Percentiles rank a stretch among this genome's conserved stretches.
phyloP scores from a whole-genome alignment of 176 grass and related monocot species.

The Lolium multiflorum region DNA sequence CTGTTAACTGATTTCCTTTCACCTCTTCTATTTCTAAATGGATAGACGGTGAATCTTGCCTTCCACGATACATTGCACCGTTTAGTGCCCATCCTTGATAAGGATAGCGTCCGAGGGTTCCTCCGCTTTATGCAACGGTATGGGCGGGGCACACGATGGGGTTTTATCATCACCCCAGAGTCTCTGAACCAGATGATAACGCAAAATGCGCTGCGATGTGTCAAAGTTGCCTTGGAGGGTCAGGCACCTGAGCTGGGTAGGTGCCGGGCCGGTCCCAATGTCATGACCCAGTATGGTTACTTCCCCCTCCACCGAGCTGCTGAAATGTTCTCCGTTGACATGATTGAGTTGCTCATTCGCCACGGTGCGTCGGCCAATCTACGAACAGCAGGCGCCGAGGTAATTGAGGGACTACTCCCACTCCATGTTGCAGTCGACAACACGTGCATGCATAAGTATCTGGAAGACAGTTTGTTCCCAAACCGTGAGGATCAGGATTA shows the following conservation, averaged over 20 bases:
- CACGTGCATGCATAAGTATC: constrained; percentile 38
- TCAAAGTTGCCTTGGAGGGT: constrained; percentile 10
- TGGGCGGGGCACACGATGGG: not conserved
- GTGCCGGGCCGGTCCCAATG: constrained; percentile 20
- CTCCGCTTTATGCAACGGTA: not conserved
- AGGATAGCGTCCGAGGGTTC: not conserved
- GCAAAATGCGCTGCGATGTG: not conserved
- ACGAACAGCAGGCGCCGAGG: not conserved
- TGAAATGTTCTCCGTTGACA: constrained; percentile 27
- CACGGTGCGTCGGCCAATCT: constrained; percentile 16
- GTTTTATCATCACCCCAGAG: not conserved
- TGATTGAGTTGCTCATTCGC: constrained; percentile 30
- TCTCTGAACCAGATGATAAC: not conserved
- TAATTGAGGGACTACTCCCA: constrained; percentile 35
- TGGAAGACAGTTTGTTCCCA: constrained; percentile 31
- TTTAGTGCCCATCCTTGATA: not conserved
- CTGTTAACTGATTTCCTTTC: not conserved
- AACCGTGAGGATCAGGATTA: not conserved
- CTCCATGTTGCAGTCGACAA: constrained; percentile 38
- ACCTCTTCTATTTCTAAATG: not conserved
- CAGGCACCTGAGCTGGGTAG: not conserved
- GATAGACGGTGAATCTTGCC: not conserved
- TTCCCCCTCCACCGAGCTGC: constrained; percentile 38
- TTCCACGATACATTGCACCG: not conserved
- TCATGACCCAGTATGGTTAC: constrained; percentile 29